Evolutionary conservation across 108 stramenopile species (phyloP).

Genomic region (Mediolabrus comicus): DNA sequence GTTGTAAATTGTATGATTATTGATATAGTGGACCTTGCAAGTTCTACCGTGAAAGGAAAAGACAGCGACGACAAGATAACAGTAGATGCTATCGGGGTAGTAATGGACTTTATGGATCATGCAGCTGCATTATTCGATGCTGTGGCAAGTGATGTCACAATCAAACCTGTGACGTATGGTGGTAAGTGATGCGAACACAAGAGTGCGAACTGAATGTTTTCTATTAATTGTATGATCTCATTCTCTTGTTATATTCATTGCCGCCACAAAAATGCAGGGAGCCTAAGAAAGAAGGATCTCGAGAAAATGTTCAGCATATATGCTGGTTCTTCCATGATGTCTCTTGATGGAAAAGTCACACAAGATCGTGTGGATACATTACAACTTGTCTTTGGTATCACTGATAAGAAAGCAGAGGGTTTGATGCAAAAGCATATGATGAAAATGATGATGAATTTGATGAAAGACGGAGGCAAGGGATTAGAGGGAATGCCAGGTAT

Average conservation of each 20-base stretch:
- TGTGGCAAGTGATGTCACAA: constrained; percentile 73
- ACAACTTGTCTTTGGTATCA: constrained; percentile 76
- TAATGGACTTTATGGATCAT: constrained; percentile 86
- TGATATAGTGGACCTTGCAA: constrained; percentile 86
- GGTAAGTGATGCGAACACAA: too few species aligned
- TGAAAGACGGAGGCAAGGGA: constrained; percentile 67
- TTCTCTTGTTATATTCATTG: too few species aligned
- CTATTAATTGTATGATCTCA: too few species aligned
- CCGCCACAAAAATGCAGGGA: too few species aligned
- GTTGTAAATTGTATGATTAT: constrained; percentile 91
- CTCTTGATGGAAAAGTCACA: constrained; percentile 45
- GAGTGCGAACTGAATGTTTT: too few species aligned
- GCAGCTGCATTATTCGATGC: constrained; percentile 79
- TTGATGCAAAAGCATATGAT: constrained; percentile 85
- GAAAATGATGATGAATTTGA: constrained; percentile 84
- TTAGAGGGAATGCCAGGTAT: constrained; percentile 51
- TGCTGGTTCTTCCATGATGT: constrained; percentile 65
- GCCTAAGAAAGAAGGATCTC: constrained; percentile 68
- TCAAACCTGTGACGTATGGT: constrained; percentile 83
- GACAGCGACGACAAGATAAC: constrained; percentile 63
- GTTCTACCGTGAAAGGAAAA: constrained; percentile 71
- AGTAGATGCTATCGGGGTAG: constrained; percentile 75
- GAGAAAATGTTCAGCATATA: constrained; percentile 85
- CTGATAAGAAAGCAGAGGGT: constrained; percentile 80
- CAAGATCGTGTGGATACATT: constrained; percentile 66